Evolutionary conservation across 371 early-diverging fungal species (phyloP), one percentile per base, ranked within the genome.

Genomic region (Batkoa obscura): DNA sequence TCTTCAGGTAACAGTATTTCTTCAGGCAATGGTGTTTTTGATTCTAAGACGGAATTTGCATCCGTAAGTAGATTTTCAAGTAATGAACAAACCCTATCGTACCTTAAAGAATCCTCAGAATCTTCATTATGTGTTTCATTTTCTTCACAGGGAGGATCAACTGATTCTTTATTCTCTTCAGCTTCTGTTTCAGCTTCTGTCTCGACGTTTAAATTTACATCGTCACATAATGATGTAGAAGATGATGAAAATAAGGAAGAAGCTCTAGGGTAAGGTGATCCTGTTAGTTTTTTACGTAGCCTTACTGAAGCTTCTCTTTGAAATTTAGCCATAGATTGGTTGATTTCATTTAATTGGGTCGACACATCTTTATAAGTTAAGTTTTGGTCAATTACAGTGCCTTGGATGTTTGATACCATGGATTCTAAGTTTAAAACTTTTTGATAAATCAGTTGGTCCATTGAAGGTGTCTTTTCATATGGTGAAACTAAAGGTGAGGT

Each of bases 401-500:
- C 56, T 31, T 55, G 56, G 1, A 55, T 55, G 34, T 39, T 55
- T 9, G 56, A 42, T 1, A 55, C 56, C 46, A 55, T 10, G 13
- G 43, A 55, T 45, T 55, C 56, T 33, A 55, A 47, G 31, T 43
- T 55, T 3, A 55, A 9, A 43, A 55, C 46, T 34, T 55, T 53
- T n/a, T 53, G 53, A n/a, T 53, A 53, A 3, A 53, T 2, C 34
- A 53, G 53, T 38, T 34, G 39, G 34, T 53, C 53, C 34, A 53
- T 53, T 36, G n/a, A 10, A 38, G 38, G 4, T 45, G 4, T 4
- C 8, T 45, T 45, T 45, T 23, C 12, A 8, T 12, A 39, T 39
- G 39, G 12, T 39, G 39, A 45, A 15, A 45, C 3, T n/a, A 15
- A 23, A n/a, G n/a, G n/a, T n/a, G n/a, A n/a, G n/a, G n/a, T n/a